Evolutionary conservation across 805 yeast genomes (phyloP).

Genomic region (Wickerhamomyces subpelliculosus): DNA sequence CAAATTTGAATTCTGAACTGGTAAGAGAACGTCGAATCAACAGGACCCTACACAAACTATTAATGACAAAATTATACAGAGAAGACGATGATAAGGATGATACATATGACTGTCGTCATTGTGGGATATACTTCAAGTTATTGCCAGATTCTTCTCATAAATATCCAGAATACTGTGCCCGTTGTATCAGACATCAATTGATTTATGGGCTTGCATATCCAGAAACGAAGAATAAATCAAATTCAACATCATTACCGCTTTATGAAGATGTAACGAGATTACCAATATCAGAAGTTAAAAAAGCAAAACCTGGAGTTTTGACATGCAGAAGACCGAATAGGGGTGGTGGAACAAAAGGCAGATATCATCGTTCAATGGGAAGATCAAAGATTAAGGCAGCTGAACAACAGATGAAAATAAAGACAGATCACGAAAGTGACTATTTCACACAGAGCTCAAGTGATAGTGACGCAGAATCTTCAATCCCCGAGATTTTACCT

Average conservation of each 20-base stretch:
- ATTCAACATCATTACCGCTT: not conserved
- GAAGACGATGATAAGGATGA: conserved; percentile 2
- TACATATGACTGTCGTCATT: conserved; percentile 22
- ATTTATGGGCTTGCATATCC: conserved; percentile 24
- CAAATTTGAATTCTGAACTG: not conserved
- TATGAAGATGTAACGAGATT: conserved; percentile 1
- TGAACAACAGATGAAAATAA: too few species aligned
- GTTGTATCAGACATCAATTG: conserved; percentile 22
- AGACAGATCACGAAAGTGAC: not conserved
- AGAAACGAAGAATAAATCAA: conserved; percentile 4
- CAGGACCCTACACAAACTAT: conserved; percentile 18
- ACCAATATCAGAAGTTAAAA: conserved; percentile 5
- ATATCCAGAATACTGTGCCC: conserved; percentile 17
- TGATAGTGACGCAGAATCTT: not conserved
- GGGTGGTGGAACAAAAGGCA: too few species aligned
- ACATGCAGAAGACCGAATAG: too few species aligned
- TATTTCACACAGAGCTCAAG: not conserved
- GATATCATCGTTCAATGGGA: too few species aligned
- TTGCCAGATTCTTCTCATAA: not conserved
- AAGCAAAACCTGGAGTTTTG: not conserved
- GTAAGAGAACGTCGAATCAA: conserved; percentile 8
- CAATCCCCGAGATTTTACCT: not conserved
- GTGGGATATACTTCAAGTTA: conserved; percentile 22
- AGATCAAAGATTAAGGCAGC: too few species aligned
- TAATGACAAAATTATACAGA: conserved; percentile 9